phyloP scores from a whole-genome alignment of 1,139 yeast genomes.

The Suhomyces chickasaworum region DNA sequence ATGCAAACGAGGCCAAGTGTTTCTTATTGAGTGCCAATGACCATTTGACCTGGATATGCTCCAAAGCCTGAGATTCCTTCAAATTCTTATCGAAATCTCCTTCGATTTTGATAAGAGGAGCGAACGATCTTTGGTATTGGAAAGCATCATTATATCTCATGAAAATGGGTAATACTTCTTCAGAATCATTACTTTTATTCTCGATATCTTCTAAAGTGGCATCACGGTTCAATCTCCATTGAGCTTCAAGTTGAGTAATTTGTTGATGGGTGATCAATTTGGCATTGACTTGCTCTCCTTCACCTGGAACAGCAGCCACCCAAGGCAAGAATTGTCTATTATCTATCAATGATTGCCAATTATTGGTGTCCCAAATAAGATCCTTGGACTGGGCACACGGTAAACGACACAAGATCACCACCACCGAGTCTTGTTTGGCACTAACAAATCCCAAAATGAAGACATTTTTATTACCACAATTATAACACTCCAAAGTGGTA shows the following conservation, averaged over 20 bases:
- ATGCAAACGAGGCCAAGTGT: constrained; percentile 68
- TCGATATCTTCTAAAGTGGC: constrained; percentile 67
- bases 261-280: constrained; percentile 62
- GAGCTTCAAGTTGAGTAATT: constrained; percentile 71
- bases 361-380: constrained; percentile 80
- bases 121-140: constrained; percentile 84
- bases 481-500: constrained; percentile 83
- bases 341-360: constrained; percentile 87
- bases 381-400: constrained; percentile 85
- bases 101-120: constrained; percentile 80
- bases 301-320: constrained; percentile 72
- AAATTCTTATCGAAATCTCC: constrained; percentile 75
- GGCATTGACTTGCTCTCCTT: constrained; percentile 60
- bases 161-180: constrained; percentile 67
- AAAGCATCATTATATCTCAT: constrained; percentile 81
- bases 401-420: constrained; percentile 81
- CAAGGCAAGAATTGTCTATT: constrained; percentile 77
- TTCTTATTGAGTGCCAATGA: constrained; percentile 64
- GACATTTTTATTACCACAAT: constrained; percentile 82
- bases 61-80: constrained; percentile 79
- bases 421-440: constrained; percentile 85
- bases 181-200: constrained; percentile 52
- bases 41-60: constrained; percentile 77
- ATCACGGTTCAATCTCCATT: constrained; percentile 74
- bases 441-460: constrained; percentile 85